A percentile compares a stretch with the other conserved stretches of the same genome.
These are phyloP conservation scores for Rhizopogon sp. DNA, from an alignment of 768 basidiomycete genomes.

Conservation along the genomic window DNA sequence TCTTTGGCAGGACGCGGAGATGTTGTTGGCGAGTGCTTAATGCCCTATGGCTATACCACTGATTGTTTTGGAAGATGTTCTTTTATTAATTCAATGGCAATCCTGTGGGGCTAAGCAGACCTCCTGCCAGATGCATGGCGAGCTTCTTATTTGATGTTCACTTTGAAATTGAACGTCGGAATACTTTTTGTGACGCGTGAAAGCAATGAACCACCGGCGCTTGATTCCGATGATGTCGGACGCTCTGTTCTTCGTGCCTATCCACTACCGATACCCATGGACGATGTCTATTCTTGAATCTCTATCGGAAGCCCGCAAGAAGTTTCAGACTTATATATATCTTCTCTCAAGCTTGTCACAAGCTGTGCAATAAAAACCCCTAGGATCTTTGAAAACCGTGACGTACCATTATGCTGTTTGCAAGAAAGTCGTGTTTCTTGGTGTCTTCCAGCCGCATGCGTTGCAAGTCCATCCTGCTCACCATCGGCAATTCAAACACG, in stretches of 20 bases:
- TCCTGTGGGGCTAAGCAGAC: neutral
- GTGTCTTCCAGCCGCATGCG: neutral
- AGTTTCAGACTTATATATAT: neutral
- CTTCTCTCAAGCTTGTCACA: neutral
- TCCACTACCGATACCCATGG: neutral
- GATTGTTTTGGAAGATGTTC: neutral
- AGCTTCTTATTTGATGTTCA: neutral
- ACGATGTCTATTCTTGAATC: neutral
- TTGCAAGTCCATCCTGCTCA: neutral
- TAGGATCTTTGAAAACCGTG: neutral
- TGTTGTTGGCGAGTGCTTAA: constrained; percentile 30
- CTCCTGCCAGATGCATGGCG: neutral
- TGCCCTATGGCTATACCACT: neutral
- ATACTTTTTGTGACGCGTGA: neutral
- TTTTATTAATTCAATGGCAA: neutral
- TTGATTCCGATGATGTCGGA: neutral
- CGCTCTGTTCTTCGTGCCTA: neutral
- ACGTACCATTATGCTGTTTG: neutral
- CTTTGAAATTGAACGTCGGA: neutral
- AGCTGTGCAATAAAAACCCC: neutral
- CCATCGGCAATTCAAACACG: neutral
- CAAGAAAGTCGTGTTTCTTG: neutral
- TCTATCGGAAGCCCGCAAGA: neutral
- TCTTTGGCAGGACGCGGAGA: constrained; percentile 73
- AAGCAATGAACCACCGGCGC: neutral